Evolutionary conservation across 2,329 filamentous ascomycete genomes (phyloP).

Genomic region (Hypomyces perniciosus): DNA sequence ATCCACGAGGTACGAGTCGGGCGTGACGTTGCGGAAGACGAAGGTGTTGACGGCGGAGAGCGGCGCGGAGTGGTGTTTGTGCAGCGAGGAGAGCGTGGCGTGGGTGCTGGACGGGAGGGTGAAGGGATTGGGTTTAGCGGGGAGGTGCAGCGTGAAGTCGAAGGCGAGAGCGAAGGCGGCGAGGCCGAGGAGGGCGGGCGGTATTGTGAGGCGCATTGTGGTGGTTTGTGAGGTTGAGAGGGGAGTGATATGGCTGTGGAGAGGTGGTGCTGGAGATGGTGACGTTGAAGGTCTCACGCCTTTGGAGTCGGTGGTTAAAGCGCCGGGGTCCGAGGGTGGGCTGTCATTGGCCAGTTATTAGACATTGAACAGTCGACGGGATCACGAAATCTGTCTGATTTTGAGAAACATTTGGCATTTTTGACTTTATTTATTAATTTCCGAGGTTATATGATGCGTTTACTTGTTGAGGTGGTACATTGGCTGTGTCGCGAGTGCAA

Average conservation of each 20-base stretch:
- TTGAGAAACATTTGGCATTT: too few species aligned
- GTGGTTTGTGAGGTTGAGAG: background rate
- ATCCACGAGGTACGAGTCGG: conserved; percentile 75
- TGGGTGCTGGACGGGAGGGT: conserved; percentile 60
- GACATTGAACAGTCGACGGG: too few species aligned
- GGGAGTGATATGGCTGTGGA: background rate
- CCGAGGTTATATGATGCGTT: too few species aligned
- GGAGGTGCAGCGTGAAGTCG: conserved; percentile 41
- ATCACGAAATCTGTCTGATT: too few species aligned
- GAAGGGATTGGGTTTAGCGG: conserved; percentile 43
- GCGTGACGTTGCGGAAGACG: conserved; percentile 64
- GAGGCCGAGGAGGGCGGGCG: conserved; percentile 25
- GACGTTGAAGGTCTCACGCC: background rate
- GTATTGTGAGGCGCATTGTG: conserved; percentile 5
- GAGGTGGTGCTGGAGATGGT: background rate
- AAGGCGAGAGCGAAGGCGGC: conserved; percentile 25
- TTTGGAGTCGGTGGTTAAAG: background rate
- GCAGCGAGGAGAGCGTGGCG: conserved; percentile 48
- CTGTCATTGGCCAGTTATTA: background rate
- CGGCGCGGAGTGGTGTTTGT: conserved; percentile 45
- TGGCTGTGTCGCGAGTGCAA: too few species aligned
- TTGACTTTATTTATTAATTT: too few species aligned
- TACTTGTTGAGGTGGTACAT: too few species aligned
- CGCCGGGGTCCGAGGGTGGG: background rate
- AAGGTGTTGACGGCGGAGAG: conserved; percentile 66